phyloP scores from a whole-genome alignment of 1,139 yeast genomes.

The Suhomyces maxii region DNA sequence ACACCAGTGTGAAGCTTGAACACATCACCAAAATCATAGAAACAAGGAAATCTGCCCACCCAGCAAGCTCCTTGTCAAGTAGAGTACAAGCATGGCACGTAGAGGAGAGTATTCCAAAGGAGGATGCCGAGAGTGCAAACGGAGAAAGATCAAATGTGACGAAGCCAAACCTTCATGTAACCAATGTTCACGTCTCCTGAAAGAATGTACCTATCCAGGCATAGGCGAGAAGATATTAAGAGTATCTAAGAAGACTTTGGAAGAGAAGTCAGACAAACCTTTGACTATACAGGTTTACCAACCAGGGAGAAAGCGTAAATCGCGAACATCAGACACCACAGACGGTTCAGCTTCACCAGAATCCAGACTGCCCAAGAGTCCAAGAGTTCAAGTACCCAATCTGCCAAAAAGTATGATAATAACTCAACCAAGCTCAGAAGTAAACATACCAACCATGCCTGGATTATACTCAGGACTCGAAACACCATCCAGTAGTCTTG shows the following conservation, averaged over 20 bases:
- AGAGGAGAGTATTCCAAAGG: slow-evolving; percentile 23
- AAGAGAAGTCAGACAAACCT: slow-evolving; percentile 6
- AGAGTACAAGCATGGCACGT: not conserved
- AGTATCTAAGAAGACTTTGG: slow-evolving; percentile 14
- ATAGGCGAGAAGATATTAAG: slow-evolving; percentile 19
- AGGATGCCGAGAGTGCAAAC: slow-evolving; percentile 30
- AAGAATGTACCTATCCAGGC: slow-evolving; percentile 22
- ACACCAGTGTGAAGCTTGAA: too few species aligned
- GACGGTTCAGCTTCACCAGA: slow-evolving; percentile 3
- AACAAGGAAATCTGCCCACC: too few species aligned
- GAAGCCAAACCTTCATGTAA: slow-evolving; percentile 25
- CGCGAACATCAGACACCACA: not conserved
- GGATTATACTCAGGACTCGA: not conserved
- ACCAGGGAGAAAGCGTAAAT: slow-evolving; percentile 4
- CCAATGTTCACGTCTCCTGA: slow-evolving; percentile 25
- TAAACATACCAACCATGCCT: too few species aligned
- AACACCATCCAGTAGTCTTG: not conserved
- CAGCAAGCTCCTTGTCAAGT: too few species aligned
- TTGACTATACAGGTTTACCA: slow-evolving; percentile 10
- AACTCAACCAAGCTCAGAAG: not conserved
- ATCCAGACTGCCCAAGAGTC: not conserved
- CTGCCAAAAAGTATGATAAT: not conserved
- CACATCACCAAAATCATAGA: too few species aligned
- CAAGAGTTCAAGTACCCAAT: not conserved
- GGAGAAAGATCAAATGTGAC: slow-evolving; percentile 29